Evolutionary conservation across 2,329 filamentous ascomycete genomes (phyloP).

Genomic region (Ophiocordyceps camponoti-saundersi): DNA sequence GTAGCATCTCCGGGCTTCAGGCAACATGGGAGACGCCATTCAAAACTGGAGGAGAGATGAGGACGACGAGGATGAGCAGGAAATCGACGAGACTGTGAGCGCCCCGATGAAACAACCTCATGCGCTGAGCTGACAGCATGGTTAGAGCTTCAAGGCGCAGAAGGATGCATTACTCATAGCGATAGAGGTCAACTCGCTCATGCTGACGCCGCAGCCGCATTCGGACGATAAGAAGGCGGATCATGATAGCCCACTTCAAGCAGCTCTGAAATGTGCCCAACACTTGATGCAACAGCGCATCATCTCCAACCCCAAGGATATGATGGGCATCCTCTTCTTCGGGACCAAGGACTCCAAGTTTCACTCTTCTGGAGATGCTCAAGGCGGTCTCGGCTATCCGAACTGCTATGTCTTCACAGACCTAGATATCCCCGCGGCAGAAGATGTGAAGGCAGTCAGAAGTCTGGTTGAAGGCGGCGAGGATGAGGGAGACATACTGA

Average conservation of each 20-base stretch:
- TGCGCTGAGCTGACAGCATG: neutral
- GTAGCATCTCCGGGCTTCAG: neutral
- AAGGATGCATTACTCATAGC: constrained; percentile 98
- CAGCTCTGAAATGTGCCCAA: constrained; percentile 86
- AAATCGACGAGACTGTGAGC: constrained; percentile 45
- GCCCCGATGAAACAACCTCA: neutral
- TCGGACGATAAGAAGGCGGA: constrained; percentile 59
- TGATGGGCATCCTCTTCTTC: constrained; percentile 91
- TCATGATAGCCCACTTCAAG: constrained; percentile 60
- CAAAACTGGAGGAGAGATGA: constrained; percentile 31
- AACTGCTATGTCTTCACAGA: constrained; percentile 87
- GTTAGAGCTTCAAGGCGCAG: constrained; percentile 69
- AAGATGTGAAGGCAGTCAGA: constrained; percentile 69
- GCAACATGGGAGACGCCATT: constrained; percentile 14
- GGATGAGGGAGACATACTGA: constrained; percentile 49
- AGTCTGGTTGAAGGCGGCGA: constrained; percentile 64
- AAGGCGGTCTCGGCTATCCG: constrained; percentile 52
- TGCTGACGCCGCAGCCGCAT: constrained; percentile 53
- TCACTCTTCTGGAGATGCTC: constrained; percentile 45
- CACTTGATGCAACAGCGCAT: constrained; percentile 96
- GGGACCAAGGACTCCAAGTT: constrained; percentile 77
- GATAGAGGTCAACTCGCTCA: constrained; percentile 79
- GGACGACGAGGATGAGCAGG: constrained; percentile 47
- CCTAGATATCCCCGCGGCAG: constrained; percentile 70
- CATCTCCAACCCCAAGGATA: constrained; percentile 88